Percentiles rank a stretch among this genome's conserved stretches.
Evolutionary conservation across 495 filamentous ascomycete species (phyloP).

Genomic region (Cladorrhinum samala): DNA sequence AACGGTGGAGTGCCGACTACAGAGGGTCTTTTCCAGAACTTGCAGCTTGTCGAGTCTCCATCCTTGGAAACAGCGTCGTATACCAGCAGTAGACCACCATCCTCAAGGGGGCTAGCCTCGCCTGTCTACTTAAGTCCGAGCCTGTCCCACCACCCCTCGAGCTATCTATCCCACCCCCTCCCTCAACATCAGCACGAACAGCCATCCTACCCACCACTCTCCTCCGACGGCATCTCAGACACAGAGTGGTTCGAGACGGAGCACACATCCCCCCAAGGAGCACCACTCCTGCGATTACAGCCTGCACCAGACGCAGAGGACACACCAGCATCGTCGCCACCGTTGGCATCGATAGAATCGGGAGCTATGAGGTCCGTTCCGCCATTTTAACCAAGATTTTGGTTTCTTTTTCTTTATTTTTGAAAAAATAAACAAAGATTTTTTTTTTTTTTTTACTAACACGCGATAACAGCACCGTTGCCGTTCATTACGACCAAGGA

Average conservation of each 20-base stretch:
- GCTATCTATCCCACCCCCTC: conserved; percentile 17
- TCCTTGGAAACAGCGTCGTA: conserved; percentile 24
- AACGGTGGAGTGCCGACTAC: conserved; percentile 31
- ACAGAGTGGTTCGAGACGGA: conserved; percentile 29
- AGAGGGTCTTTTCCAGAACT: conserved; percentile 29
- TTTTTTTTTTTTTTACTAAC: too few relatives aligned
- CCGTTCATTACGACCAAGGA: conserved; percentile 39
- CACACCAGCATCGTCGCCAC: conserved; percentile 24
- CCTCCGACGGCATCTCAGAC: conserved; percentile 23
- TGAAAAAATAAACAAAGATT: too few relatives aligned
- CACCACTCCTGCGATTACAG: conserved; percentile 33
- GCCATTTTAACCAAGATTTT: too few relatives aligned
- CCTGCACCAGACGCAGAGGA: conserved; percentile 24
- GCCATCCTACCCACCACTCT: conserved; percentile 18
- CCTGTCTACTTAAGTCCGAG: conserved; percentile 23
- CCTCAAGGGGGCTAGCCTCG: conserved; percentile 23
- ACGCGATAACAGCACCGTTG: conserved; percentile 33
- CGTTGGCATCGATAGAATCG: conserved; percentile 19
- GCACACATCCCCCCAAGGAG: conserved; percentile 20
- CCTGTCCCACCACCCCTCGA: conserved; percentile 21
- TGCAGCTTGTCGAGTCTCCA: conserved; percentile 27
- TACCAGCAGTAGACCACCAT: conserved; percentile 25
- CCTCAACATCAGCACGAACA: conserved; percentile 23
- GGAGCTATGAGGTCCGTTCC: conserved; percentile 38
- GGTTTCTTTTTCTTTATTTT: not conserved